Conservation (phyloP, 345 rosid species). For the Acer saccharum region DNA sequence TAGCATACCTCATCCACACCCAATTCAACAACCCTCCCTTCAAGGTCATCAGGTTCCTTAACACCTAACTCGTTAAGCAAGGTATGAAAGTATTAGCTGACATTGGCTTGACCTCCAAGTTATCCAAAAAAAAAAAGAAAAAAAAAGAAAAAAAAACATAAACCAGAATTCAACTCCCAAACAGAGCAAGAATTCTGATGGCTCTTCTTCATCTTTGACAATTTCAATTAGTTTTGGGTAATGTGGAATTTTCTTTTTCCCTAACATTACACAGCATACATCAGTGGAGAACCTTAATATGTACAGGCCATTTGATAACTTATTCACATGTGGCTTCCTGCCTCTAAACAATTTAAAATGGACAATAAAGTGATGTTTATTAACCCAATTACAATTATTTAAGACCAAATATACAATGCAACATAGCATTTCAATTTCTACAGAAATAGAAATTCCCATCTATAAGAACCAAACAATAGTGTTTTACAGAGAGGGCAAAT, state of each 20-base stretch:
- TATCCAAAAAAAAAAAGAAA: conserved; percentile 7
- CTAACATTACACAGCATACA: neutral
- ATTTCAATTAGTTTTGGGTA: neutral
- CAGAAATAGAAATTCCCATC: neutral
- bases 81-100: conserved; percentile 22
- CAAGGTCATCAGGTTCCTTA: neutral
- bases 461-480: too few species aligned
- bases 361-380: neutral
- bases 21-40: conserved; percentile 7
- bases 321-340: neutral
- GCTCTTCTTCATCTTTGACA: too few species aligned
- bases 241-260: neutral
- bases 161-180: too few species aligned
- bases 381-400: neutral
- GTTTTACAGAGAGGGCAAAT: too few species aligned
- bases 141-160: too few species aligned
- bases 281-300: neutral
- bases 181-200: too few species aligned
- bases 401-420: neutral
- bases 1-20: conserved; percentile 24
- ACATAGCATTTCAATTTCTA: neutral
- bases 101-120: conserved; percentile 27
- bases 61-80: conserved; percentile 25
- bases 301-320: neutral
- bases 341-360: neutral